A percentile compares a stretch with the other conserved stretches of the same genome.
Evolutionary conservation across 164 flowering plant species (phyloP).

Genomic region (Euptelea pleiosperma): DNA sequence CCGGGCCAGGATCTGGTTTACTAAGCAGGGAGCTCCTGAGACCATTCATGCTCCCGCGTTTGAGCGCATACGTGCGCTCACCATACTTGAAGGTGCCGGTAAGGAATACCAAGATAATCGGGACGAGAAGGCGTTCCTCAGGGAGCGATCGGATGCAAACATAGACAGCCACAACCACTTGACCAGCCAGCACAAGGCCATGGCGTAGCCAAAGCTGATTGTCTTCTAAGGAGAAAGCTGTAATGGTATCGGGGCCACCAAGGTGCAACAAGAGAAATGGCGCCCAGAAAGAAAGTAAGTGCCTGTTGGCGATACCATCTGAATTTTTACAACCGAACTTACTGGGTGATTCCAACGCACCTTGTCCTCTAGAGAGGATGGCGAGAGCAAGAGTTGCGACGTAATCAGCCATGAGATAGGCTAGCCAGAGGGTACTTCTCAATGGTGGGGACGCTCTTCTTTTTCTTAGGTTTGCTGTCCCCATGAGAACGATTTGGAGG

Average conservation of each 20-base stretch:
- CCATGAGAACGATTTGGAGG: too few species aligned
- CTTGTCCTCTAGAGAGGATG: not conserved
- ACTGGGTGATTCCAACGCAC: not conserved
- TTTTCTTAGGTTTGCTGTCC: too few species aligned
- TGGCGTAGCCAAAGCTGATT: slow-evolving; percentile 7
- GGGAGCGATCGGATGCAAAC: not conserved
- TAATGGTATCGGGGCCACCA: slow-evolving; percentile 10
- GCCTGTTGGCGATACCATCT: not conserved
- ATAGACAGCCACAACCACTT: not conserved
- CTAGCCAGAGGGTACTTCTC: too few species aligned
- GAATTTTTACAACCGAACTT: not conserved
- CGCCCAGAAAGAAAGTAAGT: too few species aligned
- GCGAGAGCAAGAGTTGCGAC: too few species aligned
- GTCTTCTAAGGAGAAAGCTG: slow-evolving; percentile 7
- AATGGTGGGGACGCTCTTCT: too few species aligned
- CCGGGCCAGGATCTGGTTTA: not conserved
- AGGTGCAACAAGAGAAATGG: slow-evolving; percentile 9
- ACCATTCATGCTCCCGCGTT: not conserved
- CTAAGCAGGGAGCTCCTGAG: not conserved
- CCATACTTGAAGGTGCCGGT: not conserved
- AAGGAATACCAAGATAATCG: not conserved
- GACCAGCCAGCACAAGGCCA: not conserved
- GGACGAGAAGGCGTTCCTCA: not conserved
- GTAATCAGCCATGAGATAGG: too few species aligned
- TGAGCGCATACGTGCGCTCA: not conserved